Evolutionary conservation across 148 eudicot genomes (phyloP), one percentile per base, ranked within the genome.

Genomic region (Rhododendron kiyosumense): DNA sequence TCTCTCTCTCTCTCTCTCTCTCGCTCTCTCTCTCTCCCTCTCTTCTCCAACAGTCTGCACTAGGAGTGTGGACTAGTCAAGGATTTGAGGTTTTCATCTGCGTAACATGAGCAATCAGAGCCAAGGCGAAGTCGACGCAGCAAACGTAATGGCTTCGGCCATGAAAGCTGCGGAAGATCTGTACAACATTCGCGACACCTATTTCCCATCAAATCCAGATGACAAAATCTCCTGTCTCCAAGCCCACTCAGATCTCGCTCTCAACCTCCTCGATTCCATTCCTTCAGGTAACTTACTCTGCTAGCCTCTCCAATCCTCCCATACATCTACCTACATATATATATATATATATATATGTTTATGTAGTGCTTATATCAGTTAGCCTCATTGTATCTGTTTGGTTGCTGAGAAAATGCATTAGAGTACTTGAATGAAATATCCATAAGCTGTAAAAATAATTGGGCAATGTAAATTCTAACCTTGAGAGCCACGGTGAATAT

Each of bases 171-270:
- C 89, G 30, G 93, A 94, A 59, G 89, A 90, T 85, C 94, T 94
- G 5, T 96, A 94, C 94, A 87, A 26, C 85, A 85, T 91, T n/a
- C 87, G 93, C n/a, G 96, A 96, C 92, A 91, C 94, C 48, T 96
- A 86, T 85, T 96, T 90, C 81, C 92, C 96, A 0, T 34, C 73
- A 59, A 91, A 94, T 81, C 94, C 96, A 59, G 91, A 89, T 85
- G 93, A 91, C 48, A 96, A 92, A 93, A 81, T 88, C 75, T 84
- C 91, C 69, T 89, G 79, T 84, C 85, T 96, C 71, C 88, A 88
- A 43, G 74, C 86, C 4, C 75, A 90, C n/a, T 96, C 98, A 79
- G 89, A 90, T 77, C 85, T 71, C 69, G 95, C 96, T 86, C 93
- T 94, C 90, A 84, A 83, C 2, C 81, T 96, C 75, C 96, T 96